phyloP scores from a whole-genome alignment of 2,329 filamentous ascomycete species.

The Epichloe gansuensis region DNA sequence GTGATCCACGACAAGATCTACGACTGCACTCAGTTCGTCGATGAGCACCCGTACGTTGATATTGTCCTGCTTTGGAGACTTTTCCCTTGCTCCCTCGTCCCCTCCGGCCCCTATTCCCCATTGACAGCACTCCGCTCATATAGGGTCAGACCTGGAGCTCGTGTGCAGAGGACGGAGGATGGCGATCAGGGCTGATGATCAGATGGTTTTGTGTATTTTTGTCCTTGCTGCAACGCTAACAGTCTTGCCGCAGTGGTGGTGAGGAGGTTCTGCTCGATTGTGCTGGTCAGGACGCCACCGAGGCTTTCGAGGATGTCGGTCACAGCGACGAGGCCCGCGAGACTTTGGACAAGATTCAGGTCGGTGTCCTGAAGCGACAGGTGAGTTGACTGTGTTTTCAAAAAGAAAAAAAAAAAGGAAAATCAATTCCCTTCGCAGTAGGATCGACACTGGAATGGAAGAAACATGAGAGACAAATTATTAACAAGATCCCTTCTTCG shows the following conservation, averaged over 20 bases:
- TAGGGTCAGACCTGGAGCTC: neutral
- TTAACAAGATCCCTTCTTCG: neutral
- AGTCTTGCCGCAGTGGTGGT: slow-evolving; percentile 56
- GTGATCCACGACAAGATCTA: slow-evolving; percentile 97
- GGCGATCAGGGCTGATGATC: neutral
- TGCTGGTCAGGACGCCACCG: slow-evolving; percentile 87
- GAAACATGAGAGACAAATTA: neutral
- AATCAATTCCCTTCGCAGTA: neutral
- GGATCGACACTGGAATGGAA: neutral
- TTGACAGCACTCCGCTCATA: neutral
- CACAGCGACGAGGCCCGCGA: slow-evolving; percentile 98
- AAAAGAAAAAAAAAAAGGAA: too few relatives aligned
- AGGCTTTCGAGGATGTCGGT: slow-evolving; percentile 98
- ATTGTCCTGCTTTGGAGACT: neutral
- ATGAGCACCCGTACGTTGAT: slow-evolving; percentile 77
- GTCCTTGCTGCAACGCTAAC: neutral
- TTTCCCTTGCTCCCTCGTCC: too few relatives aligned
- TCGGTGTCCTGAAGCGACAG: slow-evolving; percentile 69
- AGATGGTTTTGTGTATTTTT: neutral
- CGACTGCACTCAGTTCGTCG: slow-evolving; percentile 76
- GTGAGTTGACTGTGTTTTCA: slow-evolving; percentile 35
- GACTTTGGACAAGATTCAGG: slow-evolving; percentile 65
- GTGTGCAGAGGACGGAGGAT: neutral
- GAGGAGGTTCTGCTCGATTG: slow-evolving; percentile 97
- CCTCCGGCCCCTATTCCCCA: neutral